Base-by-base conservation (phyloP, 805 yeast species). In the Saccharomyces kudriavzevii region DNA sequence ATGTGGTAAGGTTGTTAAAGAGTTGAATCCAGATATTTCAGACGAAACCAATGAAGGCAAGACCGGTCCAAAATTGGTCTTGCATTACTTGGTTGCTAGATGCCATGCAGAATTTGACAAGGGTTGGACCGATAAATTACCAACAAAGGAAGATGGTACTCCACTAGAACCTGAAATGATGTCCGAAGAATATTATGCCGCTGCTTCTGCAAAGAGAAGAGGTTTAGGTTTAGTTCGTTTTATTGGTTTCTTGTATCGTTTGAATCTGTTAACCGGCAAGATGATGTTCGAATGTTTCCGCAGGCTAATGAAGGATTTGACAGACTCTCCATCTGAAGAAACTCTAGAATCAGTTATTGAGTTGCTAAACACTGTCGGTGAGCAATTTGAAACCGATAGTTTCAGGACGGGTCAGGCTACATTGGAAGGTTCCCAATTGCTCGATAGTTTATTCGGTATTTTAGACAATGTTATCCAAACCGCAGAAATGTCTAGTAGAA, bases 151-250 rank as follows among this genome's bases (percentile, higher is more conserved):
- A 62, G 94, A 88, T 66, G 96, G 95, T 55, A 67, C 87, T 47
- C 85, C 94, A 57, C 65, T 85, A 56, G 94, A 85, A 66, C 72
- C 77, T 45, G 90, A 89, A 70, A 83, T 90, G 89, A 85, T 91
- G 86, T 92, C 96, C 54, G 98, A 91, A 67, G 97, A 94, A 71
- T 94, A 94, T 73, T 87, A 87, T 70, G 79, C 77, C 52, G 84
- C 85, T 67, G 96, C 96, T 46, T 89, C 94, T 56, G 89, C 91
- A 47, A 94, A 94, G 82, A 89, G 99, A 82, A 85, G 97, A 76
- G 98, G 98, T 67, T 80, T 94, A 60, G 99, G 99, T 75, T 77
- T 94, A 60, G 95, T 92, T 55, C 86, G 90, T 74, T 90, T 94
- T 68, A 89, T 94, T 74, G 99, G 98, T 72, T 96, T 89, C 76